Evolutionary conservation across 2,329 filamentous ascomycete species (phyloP), one percentile per base, ranked within the genome.

Genomic region (Cercospora sp.): DNA sequence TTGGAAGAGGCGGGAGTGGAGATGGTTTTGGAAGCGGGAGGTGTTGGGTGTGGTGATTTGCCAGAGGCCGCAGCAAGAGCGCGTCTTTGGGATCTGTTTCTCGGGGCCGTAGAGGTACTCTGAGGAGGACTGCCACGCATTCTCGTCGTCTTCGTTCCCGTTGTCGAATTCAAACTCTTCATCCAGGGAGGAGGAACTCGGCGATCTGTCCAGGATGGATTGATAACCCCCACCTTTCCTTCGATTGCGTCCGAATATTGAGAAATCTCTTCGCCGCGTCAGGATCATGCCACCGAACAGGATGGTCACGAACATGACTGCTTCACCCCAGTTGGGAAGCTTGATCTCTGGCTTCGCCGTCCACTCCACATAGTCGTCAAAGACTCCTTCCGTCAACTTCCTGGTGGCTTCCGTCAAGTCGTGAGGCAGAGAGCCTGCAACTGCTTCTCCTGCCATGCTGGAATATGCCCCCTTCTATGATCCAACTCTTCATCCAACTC

Each of bases 1-100:
- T 75, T 89, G 86, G 68, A 90, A 81, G 61, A 90, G 82, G 31
- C 87, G 83, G 68, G 86, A 89, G 77, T 90, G 88, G 55, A 85
- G 75, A 74, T 89, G 79, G 68, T 85, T 82, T 45, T 84, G 82
- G 77, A 89, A 91, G n/a, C 86, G 83, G 3, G 85, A 85, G 5
- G 62, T 66, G 57, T 69, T 67, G 8, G 69, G 67, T 3, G 67
- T 71, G n/a, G 57, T 39, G 2, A 87, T 86, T 82, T 76, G 70
- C 48, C 63, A 67, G 53, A 82, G 76, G n/a, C 87, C 84, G 72
- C 83, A 86, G 72, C 83, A 84, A 26, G 75, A 75, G 18, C 86
- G 82, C 67, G 81, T 80, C 76, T 87, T 87, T 13, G 83, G 80
- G 3, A 80, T 79, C 61, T 80, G 73, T 63, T 80, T 83, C 16